Conservation (phyloP, 371 early-diverging fungal genomes). For the Mortierella sp. region DNA sequence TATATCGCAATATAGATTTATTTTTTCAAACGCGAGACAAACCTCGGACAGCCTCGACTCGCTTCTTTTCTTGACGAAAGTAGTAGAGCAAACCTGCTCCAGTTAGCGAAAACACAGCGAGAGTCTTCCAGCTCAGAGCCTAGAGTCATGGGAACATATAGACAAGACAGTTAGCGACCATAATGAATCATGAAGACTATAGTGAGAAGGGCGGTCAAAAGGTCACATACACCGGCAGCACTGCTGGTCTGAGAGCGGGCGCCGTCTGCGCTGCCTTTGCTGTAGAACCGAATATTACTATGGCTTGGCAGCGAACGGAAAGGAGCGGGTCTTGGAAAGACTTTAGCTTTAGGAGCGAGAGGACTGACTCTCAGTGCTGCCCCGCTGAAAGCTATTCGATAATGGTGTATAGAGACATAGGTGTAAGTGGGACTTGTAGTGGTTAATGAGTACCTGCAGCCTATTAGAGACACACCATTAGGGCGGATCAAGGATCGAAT, state of each 20-base stretch:
- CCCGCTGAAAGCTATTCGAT: slow-evolving; percentile 12
- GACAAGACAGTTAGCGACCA: not conserved
- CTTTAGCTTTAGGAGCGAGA: not conserved
- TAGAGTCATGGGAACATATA: slow-evolving; percentile 5
- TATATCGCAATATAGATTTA: not conserved
- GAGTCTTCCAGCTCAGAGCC: slow-evolving; percentile 52
- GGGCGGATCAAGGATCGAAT: slow-evolving; percentile 26
- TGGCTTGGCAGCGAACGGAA: slow-evolving; percentile 3
- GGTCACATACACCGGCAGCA: slow-evolving; percentile 33
- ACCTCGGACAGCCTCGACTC: slow-evolving; percentile 65
- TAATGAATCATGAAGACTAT: not conserved
- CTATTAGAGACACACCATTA: slow-evolving; percentile 14
- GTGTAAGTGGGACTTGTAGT: not conserved
- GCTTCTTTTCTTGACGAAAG: slow-evolving; percentile 74
- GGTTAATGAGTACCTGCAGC: not conserved
- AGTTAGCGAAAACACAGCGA: slow-evolving; percentile 68
- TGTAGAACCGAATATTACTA: slow-evolving; percentile 17
- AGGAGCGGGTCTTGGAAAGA: not conserved
- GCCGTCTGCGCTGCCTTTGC: slow-evolving; percentile 27
- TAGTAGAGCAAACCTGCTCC: slow-evolving; percentile 73
- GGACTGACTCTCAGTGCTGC: not conserved
- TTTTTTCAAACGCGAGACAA: not conserved
- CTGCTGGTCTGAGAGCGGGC: slow-evolving; percentile 40
- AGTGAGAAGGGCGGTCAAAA: not conserved
- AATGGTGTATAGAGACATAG: not conserved